These are phyloP conservation scores for Penicillium paneum DNA, from an alignment of 2,329 filamentous ascomycete genomes.

Conservation along the genomic window DNA sequence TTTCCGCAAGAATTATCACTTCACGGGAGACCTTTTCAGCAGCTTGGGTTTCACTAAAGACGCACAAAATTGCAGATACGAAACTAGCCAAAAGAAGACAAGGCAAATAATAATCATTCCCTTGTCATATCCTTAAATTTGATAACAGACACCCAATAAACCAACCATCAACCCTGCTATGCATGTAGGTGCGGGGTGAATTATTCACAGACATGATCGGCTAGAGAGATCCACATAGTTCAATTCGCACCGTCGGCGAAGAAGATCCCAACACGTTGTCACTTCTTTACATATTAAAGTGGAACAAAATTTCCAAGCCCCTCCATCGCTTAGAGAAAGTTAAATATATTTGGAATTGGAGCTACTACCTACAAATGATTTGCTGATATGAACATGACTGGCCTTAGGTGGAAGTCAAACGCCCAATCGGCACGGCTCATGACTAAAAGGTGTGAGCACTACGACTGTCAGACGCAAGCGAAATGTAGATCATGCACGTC, in stretches of 20 bases:
- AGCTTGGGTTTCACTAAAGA: not conserved
- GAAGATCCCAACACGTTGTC: not conserved
- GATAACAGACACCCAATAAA: not conserved
- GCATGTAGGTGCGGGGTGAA: slow-evolving; percentile 3
- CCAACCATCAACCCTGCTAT: not conserved
- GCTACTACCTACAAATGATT: not conserved
- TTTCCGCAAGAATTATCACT: not conserved
- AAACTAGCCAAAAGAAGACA: not conserved
- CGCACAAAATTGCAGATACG: not conserved
- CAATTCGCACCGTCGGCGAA: not conserved
- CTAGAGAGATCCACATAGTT: slow-evolving; percentile 1
- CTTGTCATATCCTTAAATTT: not conserved
- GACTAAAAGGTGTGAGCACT: not conserved
- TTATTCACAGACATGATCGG: slow-evolving; percentile 4
- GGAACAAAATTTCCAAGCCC: not conserved
- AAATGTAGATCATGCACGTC: slow-evolving; percentile 7
- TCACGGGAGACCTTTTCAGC: not conserved
- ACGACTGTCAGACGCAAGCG: slow-evolving; percentile 6
- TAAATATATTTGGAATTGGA: slow-evolving; percentile 5
- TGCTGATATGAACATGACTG: not conserved
- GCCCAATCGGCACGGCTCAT: slow-evolving; percentile 1
- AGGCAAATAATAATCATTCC: not conserved
- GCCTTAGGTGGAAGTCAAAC: not conserved
- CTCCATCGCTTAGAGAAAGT: not conserved
- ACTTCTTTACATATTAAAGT: not conserved